Conservation (phyloP, 257 asterid species). For the Lithospermum erythrorhizon region DNA sequence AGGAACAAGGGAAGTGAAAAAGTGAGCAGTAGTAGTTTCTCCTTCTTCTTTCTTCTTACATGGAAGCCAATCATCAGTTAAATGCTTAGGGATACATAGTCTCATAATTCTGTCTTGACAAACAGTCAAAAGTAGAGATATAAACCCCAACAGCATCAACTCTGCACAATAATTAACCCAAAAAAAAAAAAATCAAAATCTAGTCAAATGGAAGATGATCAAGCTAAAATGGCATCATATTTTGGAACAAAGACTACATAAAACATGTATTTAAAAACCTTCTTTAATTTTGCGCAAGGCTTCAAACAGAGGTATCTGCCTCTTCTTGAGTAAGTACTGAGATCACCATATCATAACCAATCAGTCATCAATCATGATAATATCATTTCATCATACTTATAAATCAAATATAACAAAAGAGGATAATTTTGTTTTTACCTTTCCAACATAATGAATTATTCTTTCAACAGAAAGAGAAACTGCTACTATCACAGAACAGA, state of each 20-base stretch:
- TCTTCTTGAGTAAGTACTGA: conserved; percentile 47
- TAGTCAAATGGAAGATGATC: neutral
- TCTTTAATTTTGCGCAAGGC: conserved; percentile 67
- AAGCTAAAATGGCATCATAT: neutral
- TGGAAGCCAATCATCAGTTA: conserved; percentile 47
- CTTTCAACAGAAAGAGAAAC: conserved; percentile 50
- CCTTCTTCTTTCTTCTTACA: conserved; percentile 23
- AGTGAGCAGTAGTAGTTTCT: conserved; percentile 21
- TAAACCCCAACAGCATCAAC: conserved; percentile 70
- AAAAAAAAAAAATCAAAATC: neutral
- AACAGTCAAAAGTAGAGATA: conserved; percentile 49
- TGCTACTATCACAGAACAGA: conserved; percentile 51
- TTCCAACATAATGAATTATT: conserved; percentile 46
- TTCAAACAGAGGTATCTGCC: conserved; percentile 42
- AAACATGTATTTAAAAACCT: conserved; percentile 24
- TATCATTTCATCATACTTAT: neutral
- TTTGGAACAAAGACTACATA: neutral
- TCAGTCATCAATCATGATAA: no score
- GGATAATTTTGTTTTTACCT: conserved; percentile 19
- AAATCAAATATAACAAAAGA: neutral
- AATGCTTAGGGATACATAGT: conserved; percentile 41
- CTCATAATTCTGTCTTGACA: conserved; percentile 29
- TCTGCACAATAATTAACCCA: conserved; percentile 27
- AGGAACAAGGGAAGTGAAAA: conserved; percentile 15
- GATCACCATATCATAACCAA: conserved; percentile 1